A percentile compares a stretch with the other conserved stretches of the same genome.
phyloP scores from a whole-genome alignment of 2,329 filamentous ascomycete species.

The Malbranchea cinnamomea region DNA sequence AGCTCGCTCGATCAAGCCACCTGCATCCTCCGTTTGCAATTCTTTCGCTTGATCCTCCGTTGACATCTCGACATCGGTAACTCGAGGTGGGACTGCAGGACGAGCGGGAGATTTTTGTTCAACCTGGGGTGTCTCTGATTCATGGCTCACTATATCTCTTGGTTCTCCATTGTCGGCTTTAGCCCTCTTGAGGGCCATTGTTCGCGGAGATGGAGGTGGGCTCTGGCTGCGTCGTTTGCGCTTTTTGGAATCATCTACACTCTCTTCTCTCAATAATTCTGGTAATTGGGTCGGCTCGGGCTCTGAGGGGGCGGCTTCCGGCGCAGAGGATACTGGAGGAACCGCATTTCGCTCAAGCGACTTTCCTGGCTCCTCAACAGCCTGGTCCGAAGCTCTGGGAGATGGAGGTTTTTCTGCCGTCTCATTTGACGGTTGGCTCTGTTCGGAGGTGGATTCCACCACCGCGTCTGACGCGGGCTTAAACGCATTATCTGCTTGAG shows the following conservation, averaged over 20 bases:
- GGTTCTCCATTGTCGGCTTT: constrained; percentile 26
- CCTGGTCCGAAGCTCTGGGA: no score
- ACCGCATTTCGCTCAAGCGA: no score
- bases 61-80: constrained; percentile 15
- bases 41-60: constrained; percentile 16
- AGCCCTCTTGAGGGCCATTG: constrained; percentile 40
- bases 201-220: constrained; percentile 41
- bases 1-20: constrained; percentile 1
- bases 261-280: constrained; percentile 15
- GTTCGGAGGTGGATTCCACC: no score
- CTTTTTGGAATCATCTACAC: constrained; percentile 43
- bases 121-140: no score
- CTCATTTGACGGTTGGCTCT: no score
- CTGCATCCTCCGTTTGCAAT: neutral
- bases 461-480: no score
- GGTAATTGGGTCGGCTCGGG: constrained; percentile 14
- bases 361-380: no score
- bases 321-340: no score
- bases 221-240: constrained; percentile 52
- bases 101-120: no score
- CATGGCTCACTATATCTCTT: no score
- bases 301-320: constrained; percentile 11
- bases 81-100: no score
- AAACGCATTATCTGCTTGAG: neutral
- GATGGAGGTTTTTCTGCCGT: no score